Evolutionary conservation across 1,284 basidiomycete species (phyloP).

Genomic region (Ustilago esculenta): DNA sequence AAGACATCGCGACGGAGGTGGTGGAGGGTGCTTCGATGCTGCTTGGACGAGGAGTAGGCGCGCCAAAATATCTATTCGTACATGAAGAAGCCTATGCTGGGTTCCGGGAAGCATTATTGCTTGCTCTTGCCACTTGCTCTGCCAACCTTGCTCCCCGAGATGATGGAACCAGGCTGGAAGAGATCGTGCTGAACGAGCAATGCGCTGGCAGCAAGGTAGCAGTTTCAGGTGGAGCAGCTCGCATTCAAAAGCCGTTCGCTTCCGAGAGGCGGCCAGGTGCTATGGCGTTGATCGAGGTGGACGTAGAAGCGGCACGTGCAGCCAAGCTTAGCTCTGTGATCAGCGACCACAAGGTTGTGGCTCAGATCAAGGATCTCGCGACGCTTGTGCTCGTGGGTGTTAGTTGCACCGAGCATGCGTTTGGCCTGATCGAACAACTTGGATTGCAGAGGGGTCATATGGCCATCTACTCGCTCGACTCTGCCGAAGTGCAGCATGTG

Average conservation of each 20-base stretch:
- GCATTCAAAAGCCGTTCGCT: constrained; percentile 15
- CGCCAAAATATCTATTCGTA: constrained; percentile 20
- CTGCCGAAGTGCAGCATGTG: constrained; percentile 17
- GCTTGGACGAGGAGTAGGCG: constrained; percentile 11
- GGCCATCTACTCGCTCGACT: constrained; percentile 16
- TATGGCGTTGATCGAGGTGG: constrained; percentile 10
- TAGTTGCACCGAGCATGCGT: constrained; percentile 26
- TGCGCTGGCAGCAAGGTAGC: constrained; percentile 2
- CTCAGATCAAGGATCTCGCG: constrained; percentile 10
- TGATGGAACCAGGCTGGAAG: constrained; percentile 12
- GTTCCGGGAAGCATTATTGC: constrained; percentile 8
- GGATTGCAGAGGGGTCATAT: constrained; percentile 14
- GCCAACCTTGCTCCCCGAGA: constrained; percentile 10
- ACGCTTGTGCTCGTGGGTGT: constrained; percentile 14
- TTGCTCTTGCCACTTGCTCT: constrained; percentile 14
- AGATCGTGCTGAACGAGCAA: constrained; percentile 3
- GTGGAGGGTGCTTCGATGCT: constrained; percentile 5
- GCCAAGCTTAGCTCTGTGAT: constrained; percentile 11
- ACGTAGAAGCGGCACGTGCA: constrained; percentile 6
- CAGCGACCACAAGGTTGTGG: constrained; percentile 7
- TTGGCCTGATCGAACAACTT: constrained; percentile 5
- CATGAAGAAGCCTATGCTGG: constrained; percentile 8
- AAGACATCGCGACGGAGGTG: constrained; percentile 6
- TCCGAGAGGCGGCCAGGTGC: constrained; percentile 14
- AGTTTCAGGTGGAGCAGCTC: neutral